A percentile compares a stretch with the other conserved stretches of the same genome.
Evolutionary conservation across 2,329 filamentous ascomycete species (phyloP).

Genomic region (Penicillium sp.): DNA sequence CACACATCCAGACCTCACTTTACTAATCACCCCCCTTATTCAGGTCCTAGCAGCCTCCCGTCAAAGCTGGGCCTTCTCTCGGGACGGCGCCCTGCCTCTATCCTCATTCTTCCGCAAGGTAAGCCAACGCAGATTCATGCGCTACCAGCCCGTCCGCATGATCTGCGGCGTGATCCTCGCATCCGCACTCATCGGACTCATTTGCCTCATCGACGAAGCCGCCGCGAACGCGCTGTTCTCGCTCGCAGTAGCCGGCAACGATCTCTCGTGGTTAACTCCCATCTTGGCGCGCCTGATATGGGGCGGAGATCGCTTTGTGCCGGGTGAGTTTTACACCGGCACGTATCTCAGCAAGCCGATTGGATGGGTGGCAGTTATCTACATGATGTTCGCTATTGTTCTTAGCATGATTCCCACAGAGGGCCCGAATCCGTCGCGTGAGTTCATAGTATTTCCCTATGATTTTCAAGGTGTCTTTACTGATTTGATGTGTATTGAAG

Average conservation of each 20-base stretch:
- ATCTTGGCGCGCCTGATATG: slow-evolving; percentile 58
- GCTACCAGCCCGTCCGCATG: slow-evolving; percentile 58
- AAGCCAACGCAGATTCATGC: slow-evolving; percentile 47
- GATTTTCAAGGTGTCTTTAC: background rate
- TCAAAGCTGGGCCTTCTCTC: slow-evolving; percentile 62
- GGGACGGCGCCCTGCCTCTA: slow-evolving; percentile 61
- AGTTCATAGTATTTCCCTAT: slow-evolving; percentile 15
- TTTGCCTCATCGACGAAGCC: slow-evolving; percentile 57
- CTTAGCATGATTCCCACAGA: slow-evolving; percentile 58
- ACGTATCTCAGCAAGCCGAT: slow-evolving; percentile 51
- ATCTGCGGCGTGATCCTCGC: slow-evolving; percentile 57
- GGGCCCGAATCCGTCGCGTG: slow-evolving; percentile 54
- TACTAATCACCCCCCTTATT: background rate
- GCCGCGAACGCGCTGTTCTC: slow-evolving; percentile 58
- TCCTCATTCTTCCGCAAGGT: slow-evolving; percentile 57
- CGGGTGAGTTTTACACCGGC: slow-evolving; percentile 60
- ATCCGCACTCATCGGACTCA: slow-evolving; percentile 54
- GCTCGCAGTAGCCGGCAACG: slow-evolving; percentile 55
- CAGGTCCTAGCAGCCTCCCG: slow-evolving; percentile 55
- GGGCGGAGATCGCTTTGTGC: slow-evolving; percentile 57
- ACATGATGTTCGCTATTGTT: slow-evolving; percentile 55
- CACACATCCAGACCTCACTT: slow-evolving; percentile 9
- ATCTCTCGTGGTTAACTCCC: slow-evolving; percentile 58
- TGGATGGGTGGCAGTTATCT: slow-evolving; percentile 54
- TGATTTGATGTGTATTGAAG: slow-evolving; percentile 19